These are phyloP conservation scores for Boletus rubroflammeus DNA, from an alignment of 768 basidiomycete species.

Conservation along the genomic window DNA sequence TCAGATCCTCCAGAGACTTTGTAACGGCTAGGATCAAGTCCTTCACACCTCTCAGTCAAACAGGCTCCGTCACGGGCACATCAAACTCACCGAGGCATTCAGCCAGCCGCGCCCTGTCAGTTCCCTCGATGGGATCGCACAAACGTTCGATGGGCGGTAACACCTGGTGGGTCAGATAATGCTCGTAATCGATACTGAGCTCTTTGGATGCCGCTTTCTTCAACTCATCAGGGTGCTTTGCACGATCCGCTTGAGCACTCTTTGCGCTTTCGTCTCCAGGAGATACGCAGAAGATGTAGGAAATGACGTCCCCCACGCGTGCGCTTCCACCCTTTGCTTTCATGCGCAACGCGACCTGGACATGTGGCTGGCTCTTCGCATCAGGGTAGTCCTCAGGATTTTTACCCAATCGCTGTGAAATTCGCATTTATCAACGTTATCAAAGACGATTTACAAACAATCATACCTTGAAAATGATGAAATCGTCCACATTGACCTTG, in stretches of 20 bases:
- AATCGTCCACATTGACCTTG: constrained; percentile 83
- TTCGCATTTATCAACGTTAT: neutral
- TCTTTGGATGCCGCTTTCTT: constrained; percentile 56
- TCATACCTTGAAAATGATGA: constrained; percentile 88
- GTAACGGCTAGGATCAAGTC: constrained; percentile 60
- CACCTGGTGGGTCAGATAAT: constrained; percentile 88
- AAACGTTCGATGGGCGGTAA: constrained; percentile 92
- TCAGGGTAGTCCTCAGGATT: constrained; percentile 97
- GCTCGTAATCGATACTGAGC: constrained; percentile 82
- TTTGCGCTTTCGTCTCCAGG: constrained; percentile 71
- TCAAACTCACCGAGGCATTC: constrained; percentile 80
- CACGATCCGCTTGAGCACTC: constrained; percentile 81
- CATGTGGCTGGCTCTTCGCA: constrained; percentile 91
- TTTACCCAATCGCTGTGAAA: constrained; percentile 81
- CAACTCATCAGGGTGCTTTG: constrained; percentile 92
- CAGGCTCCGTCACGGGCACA: neutral
- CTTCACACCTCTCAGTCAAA: constrained; percentile 30
- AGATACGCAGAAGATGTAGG: constrained; percentile 88
- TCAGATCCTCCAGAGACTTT: constrained; percentile 42
- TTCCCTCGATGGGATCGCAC: constrained; percentile 95
- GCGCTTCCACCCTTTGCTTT: constrained; percentile 80
- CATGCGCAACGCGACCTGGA: constrained; percentile 91
- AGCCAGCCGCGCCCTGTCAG: constrained; percentile 85
- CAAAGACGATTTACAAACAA: neutral
- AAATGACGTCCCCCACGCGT: constrained; percentile 87